A percentile compares a stretch with the other conserved stretches of the same genome.
phyloP scores from a whole-genome alignment of 345 rosid genomes.

The Ricinus communis region DNA sequence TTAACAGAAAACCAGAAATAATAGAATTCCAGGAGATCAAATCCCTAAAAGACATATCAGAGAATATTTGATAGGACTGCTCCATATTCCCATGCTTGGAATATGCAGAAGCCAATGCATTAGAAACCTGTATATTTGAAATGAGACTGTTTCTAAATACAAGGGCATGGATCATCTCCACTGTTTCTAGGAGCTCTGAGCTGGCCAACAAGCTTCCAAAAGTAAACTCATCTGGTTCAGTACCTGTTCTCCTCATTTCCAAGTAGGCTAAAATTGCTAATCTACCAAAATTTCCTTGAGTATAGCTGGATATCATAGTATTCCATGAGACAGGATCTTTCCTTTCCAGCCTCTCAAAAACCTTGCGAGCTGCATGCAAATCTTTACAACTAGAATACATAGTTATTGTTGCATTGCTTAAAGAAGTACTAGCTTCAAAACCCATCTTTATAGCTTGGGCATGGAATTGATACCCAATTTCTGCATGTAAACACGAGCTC shows the following conservation, averaged over 20 bases:
- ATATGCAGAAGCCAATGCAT: slow-evolving; percentile 66
- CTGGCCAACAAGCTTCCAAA: slow-evolving; percentile 66
- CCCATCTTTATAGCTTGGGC: slow-evolving; percentile 56
- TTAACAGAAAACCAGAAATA: slow-evolving; percentile 54
- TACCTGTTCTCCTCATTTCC: slow-evolving; percentile 49
- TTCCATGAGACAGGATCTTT: slow-evolving; percentile 83
- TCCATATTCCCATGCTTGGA: slow-evolving; percentile 51
- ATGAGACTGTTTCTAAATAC: slow-evolving; percentile 46
- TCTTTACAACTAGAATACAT: slow-evolving; percentile 58
- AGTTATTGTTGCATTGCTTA: slow-evolving; percentile 56
- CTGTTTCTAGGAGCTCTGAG: slow-evolving; percentile 37
- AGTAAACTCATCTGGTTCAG: slow-evolving; percentile 66
- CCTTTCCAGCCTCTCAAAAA: slow-evolving; percentile 50
- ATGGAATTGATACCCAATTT: slow-evolving; percentile 46
- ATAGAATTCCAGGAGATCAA: slow-evolving; percentile 72
- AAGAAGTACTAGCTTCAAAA: slow-evolving; percentile 48
- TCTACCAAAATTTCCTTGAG: slow-evolving; percentile 40
- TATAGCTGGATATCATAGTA: slow-evolving; percentile 60
- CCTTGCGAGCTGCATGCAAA: slow-evolving; percentile 30
- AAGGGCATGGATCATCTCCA: slow-evolving; percentile 55
- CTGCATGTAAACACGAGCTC: slow-evolving; percentile 42
- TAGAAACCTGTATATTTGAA: slow-evolving; percentile 56
- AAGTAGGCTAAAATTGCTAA: slow-evolving; percentile 45
- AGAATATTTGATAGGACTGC: slow-evolving; percentile 48
- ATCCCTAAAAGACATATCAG: slow-evolving; percentile 37